Evolutionary conservation across 2,329 filamentous ascomycete species (phyloP).

Genomic region (Amauroascus niger): DNA sequence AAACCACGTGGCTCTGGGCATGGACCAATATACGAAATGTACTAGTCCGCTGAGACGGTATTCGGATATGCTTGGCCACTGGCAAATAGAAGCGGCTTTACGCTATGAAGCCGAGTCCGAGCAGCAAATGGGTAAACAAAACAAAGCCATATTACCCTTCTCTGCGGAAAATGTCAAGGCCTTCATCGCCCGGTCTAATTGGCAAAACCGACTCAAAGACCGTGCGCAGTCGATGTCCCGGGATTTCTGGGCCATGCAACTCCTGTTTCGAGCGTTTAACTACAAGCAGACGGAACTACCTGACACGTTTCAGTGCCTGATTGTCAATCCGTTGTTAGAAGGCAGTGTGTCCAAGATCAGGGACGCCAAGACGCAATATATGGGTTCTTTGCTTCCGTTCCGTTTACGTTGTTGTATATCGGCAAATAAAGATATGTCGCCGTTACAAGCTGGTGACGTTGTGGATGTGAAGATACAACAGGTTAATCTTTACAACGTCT

Average conservation of each 20-base stretch:
- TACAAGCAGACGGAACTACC: slow-evolving; percentile 46
- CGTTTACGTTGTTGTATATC: slow-evolving; percentile 17
- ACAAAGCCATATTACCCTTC: slow-evolving; percentile 42
- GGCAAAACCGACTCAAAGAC: slow-evolving; percentile 32
- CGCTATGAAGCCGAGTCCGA: slow-evolving; percentile 45
- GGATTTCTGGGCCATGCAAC: slow-evolving; percentile 44
- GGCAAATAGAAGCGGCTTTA: slow-evolving; percentile 55
- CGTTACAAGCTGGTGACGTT: slow-evolving; percentile 16
- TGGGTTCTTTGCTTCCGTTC: slow-evolving; percentile 18
- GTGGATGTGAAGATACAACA: slow-evolving; percentile 17
- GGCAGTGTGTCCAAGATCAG: slow-evolving; percentile 18
- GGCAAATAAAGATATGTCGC: slow-evolving; percentile 3
- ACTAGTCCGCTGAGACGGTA: slow-evolving; percentile 54
- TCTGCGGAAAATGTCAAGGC: slow-evolving; percentile 39
- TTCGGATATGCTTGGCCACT: slow-evolving; percentile 52
- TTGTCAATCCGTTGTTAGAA: slow-evolving; percentile 27
- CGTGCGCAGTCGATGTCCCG: slow-evolving; percentile 33
- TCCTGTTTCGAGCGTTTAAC: slow-evolving; percentile 50
- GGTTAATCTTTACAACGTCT: slow-evolving; percentile 17
- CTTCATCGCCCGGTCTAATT: slow-evolving; percentile 39
- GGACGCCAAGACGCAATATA: slow-evolving; percentile 10
- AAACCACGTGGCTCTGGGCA: slow-evolving; percentile 43
- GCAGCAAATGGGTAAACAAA: slow-evolving; percentile 31
- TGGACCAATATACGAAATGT: slow-evolving; percentile 47
- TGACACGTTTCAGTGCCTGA: slow-evolving; percentile 35